Evolutionary conservation across 2,329 filamentous ascomycete species (phyloP), one percentile per base, ranked within the genome.

Genomic region (Macroventuria anomochaeta): DNA sequence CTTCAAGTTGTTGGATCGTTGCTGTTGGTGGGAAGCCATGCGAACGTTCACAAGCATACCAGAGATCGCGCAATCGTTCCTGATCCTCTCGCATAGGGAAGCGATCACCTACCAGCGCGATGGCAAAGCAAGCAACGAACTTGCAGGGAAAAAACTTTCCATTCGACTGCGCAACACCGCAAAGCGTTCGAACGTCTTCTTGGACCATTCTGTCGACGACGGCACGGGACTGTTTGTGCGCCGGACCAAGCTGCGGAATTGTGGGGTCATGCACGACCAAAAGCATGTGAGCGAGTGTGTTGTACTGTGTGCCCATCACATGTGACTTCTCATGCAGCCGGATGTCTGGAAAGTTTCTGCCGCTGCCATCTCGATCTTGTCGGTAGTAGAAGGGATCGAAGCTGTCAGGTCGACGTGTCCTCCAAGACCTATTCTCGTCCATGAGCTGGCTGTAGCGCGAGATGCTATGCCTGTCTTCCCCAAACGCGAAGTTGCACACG

Each of bases 101-200:
- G 3, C 69, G 69, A 55, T 74, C 72, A 4, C 72, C 72, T 20
- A 73, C 71, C 7, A 39, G 7, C 7, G 70, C 65, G 34, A 75
- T 72, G 3, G 72, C 71, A 50, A 69, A 74, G 37, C 71, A 74
- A 13, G 72, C 72, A 7, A 74, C 68, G 26, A 74, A 71, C 18
- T 69, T 74, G 34, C 65, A 65, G 3, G 72, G 68, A n/a, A 70
- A 73, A 1, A 65, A 58, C n/a, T 67, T 72, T 2, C 54, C 46
- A 23, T 75, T 74, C 1, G 71, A 73, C 20, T 64, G 60, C 3
- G 71, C 71, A 29, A 74, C 70, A 17, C 71, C 70, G 43, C 67
- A 69, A 5, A 75, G 59, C n/a, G 62, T 66, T 12, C 72, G 69
- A 1, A 75, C 72, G 46, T 72, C 66, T 23, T 71, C 65, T 58